Evolutionary conservation across 1,284 basidiomycete species (phyloP).

Genomic region (Boletus sp.): DNA sequence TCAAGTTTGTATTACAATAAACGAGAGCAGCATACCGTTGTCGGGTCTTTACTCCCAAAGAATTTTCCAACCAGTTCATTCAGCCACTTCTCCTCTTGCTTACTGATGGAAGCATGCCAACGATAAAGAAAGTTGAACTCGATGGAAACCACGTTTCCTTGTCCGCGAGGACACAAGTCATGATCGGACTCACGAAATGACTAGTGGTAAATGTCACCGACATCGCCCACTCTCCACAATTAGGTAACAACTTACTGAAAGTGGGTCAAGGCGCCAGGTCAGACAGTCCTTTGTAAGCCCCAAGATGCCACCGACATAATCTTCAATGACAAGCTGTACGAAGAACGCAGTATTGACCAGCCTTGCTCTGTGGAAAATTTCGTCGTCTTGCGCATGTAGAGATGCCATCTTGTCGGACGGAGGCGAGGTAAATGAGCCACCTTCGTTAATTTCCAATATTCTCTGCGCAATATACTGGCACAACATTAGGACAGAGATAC

Average conservation of each 20-base stretch:
- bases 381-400: constrained; percentile 55
- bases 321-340: constrained; percentile 58
- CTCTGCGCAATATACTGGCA: constrained; percentile 65
- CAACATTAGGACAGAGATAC: constrained; percentile 3
- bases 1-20: constrained; percentile 8
- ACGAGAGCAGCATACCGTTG: constrained; percentile 30
- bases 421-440: constrained; percentile 36
- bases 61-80: constrained; percentile 44
- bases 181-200: constrained; percentile 25
- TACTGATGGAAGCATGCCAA: constrained; percentile 70
- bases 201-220: constrained; percentile 7
- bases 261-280: constrained; percentile 46
- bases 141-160: constrained; percentile 68
- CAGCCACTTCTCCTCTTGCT: constrained; percentile 60
- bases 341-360: constrained; percentile 74
- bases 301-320: constrained; percentile 66
- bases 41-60: constrained; percentile 42
- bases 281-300: constrained; percentile 45
- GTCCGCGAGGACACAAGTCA: constrained; percentile 48
- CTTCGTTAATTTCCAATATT: constrained; percentile 68
- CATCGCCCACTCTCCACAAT: background rate
- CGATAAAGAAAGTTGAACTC: constrained; percentile 75
- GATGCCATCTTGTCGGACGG: constrained; percentile 29
- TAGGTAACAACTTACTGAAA: constrained; percentile 34
- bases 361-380: constrained; percentile 72